Conservation (phyloP, 257 asterid species). For the Rubia yunnanensis region DNA sequence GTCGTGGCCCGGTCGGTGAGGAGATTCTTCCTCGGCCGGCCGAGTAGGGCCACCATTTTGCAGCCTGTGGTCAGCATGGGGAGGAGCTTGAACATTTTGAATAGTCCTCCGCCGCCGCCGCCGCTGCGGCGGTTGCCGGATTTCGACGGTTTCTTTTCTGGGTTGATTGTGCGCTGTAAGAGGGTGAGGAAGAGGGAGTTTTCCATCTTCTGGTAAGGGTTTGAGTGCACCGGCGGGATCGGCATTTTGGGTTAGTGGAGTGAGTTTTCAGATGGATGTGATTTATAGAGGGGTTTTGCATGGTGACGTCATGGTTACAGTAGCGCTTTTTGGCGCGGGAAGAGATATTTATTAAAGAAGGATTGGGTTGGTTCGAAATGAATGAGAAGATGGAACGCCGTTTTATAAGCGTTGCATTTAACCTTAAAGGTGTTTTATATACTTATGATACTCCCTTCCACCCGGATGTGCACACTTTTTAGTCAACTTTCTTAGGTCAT, state of each 20-base stretch:
- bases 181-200: slow-evolving; percentile 43
- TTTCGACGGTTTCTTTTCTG: slow-evolving; percentile 34
- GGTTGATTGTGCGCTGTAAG: slow-evolving; percentile 31
- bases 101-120: slow-evolving; percentile 38
- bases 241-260: neutral
- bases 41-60: slow-evolving; percentile 73
- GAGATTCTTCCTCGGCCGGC: slow-evolving; percentile 55
- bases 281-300: neutral
- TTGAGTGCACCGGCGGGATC: slow-evolving; percentile 22
- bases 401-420: neutral
- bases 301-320: neutral
- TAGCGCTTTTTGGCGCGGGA: neutral
- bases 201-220: slow-evolving; percentile 46
- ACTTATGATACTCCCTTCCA: too few species aligned
- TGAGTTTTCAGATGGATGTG: neutral
- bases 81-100: slow-evolving; percentile 79
- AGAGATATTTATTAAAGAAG: too few species aligned
- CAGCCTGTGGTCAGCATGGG: slow-evolving; percentile 92
- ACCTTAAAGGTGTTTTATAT: neutral
- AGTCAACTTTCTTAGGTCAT: too few species aligned
- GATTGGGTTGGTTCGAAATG: neutral
- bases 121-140: slow-evolving; percentile 13
- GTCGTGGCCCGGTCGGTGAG: slow-evolving; percentile 67
- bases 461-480: too few species aligned
- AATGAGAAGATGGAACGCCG: neutral